Evolutionary conservation across 495 filamentous ascomycete species (phyloP).

Genomic region (Podospora pseudoanserina): DNA sequence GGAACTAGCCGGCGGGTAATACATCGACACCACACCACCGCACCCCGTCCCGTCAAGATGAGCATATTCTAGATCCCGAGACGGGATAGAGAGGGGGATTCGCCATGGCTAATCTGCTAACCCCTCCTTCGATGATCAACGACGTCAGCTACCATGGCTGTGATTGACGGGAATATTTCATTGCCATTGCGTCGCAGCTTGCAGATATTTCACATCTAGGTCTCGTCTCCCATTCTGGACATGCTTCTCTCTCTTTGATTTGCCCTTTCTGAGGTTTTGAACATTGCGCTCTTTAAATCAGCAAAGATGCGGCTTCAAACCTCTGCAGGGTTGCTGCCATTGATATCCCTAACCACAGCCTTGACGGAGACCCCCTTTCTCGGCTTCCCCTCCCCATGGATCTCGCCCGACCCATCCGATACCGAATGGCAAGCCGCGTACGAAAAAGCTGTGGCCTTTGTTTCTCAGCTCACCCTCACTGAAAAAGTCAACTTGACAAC

Average conservation of each 20-base stretch:
- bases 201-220: background rate
- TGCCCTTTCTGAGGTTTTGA: too few species aligned
- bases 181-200: background rate
- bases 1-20: background rate
- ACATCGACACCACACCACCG: background rate
- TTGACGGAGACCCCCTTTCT: background rate
- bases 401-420: background rate
- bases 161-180: background rate
- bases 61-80: background rate
- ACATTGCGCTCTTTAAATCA: background rate
- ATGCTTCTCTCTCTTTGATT: background rate
- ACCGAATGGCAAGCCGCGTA: background rate
- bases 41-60: background rate
- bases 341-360: background rate
- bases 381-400: constrained; percentile 1
- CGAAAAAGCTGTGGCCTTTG: constrained; percentile 45
- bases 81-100: background rate
- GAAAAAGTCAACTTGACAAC: constrained; percentile 89
- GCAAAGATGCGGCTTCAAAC: background rate
- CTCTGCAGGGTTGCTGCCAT: background rate
- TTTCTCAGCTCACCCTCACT: constrained; percentile 67
- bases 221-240: background rate
- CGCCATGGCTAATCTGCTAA: background rate
- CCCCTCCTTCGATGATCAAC: background rate
- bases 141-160: background rate